Evolutionary conservation across 768 basidiomycete species (phyloP), one percentile per base, ranked within the genome.

Genomic region (Glaciozyma martinii): DNA sequence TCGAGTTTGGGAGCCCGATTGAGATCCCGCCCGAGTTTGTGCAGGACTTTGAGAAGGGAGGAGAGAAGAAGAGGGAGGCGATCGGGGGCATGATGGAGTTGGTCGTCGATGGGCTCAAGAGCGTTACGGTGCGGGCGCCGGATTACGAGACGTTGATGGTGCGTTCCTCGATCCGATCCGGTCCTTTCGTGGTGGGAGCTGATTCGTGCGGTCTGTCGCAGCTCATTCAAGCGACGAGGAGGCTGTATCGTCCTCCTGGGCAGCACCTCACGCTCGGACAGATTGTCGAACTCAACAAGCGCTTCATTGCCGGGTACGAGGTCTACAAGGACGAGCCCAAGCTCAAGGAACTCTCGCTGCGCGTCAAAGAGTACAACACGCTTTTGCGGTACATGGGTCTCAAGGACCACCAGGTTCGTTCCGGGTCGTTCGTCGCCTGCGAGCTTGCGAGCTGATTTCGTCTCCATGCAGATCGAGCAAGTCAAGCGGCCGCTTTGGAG

Each of bases 81-180:
- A 90, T 92, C 56, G 81, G 85, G 23, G 88, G 88, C 73, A 84
- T 98, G 70, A 80, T 99, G 68, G 87, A 98, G 70, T 78, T 95
- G 62, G 86, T 95, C 59, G 95, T 94, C 72, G 89, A 97, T 72
- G 88, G 83, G 29, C 79, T 99, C 71, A 93, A 97, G 79, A 93
- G 92, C 0, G 95, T 99, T 47, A 99, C 95, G 0, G 83, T 98
- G 61, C 81, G 93, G 63, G 90, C 92, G 23, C 92, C 94, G 3
- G 95, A 99, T 76, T 98, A 90, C 75, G 95, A 99, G 71, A 98
- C 94, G 3, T 81, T 99, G 57, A 95, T 98, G 91, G 95, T 89
- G 71, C 62, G 83, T 75, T n/a, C 13, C 27, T n/a, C 19, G 1
- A 12, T 30, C 47, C 21, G 5, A 33, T 3, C 16, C 32, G 43